A percentile compares a stretch with the other conserved stretches of the same genome.
These are phyloP conservation scores for Tylopilus intermedius DNA, from an alignment of 768 basidiomycete species.

Conservation along the genomic window DNA sequence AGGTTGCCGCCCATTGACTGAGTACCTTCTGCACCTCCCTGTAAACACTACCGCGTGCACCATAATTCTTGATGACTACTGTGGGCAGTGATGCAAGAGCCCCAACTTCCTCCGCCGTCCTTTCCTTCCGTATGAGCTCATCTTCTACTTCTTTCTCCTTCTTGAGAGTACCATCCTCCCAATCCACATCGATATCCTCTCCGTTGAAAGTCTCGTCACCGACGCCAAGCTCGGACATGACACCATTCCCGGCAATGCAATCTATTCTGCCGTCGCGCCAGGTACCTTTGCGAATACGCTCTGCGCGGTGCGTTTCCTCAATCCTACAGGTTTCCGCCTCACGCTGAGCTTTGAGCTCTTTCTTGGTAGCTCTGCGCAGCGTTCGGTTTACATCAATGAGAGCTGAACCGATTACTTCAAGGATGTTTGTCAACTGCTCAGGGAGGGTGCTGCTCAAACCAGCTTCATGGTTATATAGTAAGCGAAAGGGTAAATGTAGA, in stretches of 20 bases:
- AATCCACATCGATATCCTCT: constrained; percentile 27
- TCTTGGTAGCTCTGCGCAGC: constrained; percentile 41
- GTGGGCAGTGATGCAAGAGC: constrained; percentile 68
- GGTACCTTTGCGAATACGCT: constrained; percentile 53
- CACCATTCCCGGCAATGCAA: constrained; percentile 77
- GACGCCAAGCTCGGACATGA: constrained; percentile 80
- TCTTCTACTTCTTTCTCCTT: constrained; percentile 30
- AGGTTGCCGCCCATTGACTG: constrained; percentile 76
- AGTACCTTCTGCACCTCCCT: constrained; percentile 74
- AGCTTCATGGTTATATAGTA: constrained; percentile 39
- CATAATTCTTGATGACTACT: constrained; percentile 81
- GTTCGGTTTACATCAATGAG: constrained; percentile 59
- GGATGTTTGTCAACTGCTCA: constrained; percentile 80
- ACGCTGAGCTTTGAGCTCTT: constrained; percentile 35
- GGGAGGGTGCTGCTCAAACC: constrained; percentile 75
- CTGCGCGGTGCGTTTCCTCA: constrained; percentile 36
- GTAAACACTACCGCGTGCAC: constrained; percentile 47
- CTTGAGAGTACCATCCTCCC: constrained; percentile 4
- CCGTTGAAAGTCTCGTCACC: constrained; percentile 62
- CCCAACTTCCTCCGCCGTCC: constrained; percentile 40
- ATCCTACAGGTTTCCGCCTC: constrained; percentile 34
- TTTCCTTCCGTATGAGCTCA: constrained; percentile 28
- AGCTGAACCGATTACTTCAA: constrained; percentile 70
- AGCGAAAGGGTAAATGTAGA: not conserved
- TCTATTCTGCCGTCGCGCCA: constrained; percentile 90